Conservation (phyloP, 257 asterid genomes). For the Solanum boliviense region DNA sequence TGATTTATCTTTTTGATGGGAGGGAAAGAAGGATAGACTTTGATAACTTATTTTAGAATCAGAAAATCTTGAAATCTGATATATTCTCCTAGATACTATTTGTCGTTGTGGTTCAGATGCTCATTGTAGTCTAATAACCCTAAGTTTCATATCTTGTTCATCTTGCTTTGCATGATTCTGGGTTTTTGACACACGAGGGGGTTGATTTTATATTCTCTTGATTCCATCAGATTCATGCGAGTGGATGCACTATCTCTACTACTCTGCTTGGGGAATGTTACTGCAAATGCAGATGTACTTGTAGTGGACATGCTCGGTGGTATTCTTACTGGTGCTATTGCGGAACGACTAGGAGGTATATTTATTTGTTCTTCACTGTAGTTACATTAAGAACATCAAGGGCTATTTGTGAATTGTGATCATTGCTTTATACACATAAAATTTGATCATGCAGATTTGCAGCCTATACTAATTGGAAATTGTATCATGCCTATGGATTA, state of each 20-base stretch:
- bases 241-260: conserved; percentile 82
- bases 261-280: conserved; percentile 77
- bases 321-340: conserved; percentile 70
- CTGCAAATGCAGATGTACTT: conserved; percentile 72
- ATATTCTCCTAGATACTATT: neutral
- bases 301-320: conserved; percentile 87
- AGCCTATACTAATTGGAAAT: neutral
- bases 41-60: neutral
- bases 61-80: neutral
- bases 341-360: conserved; percentile 95
- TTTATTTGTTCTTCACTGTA: neutral
- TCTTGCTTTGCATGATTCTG: neutral
- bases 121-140: neutral
- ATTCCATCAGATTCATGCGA: conserved; percentile 59
- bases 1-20: neutral
- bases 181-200: neutral
- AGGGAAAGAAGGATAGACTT: neutral
- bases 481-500: neutral
- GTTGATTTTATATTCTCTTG: neutral
- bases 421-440: neutral
- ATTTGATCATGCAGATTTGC: neutral
- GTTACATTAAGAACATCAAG: neutral
- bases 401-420: neutral
- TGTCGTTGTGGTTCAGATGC: neutral
- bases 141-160: neutral